phyloP scores from a whole-genome alignment of 2,329 filamentous ascomycete species.

The Colletotrichum navitas region DNA sequence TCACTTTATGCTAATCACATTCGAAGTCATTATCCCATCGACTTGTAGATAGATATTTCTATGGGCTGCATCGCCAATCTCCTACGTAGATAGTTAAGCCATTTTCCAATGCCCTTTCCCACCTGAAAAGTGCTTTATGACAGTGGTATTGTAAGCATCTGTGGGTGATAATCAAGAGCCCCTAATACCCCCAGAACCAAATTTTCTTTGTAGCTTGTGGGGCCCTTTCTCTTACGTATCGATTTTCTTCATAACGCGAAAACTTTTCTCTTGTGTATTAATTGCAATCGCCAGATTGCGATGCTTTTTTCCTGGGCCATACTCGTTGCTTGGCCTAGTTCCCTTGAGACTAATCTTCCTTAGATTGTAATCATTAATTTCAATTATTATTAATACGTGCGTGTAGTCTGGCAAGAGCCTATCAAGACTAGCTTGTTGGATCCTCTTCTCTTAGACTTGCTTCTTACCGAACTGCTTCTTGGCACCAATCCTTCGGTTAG shows the following conservation, averaged over 20 bases:
- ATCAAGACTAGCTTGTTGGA: neutral
- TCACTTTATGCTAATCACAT: too few species aligned
- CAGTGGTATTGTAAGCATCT: too few species aligned
- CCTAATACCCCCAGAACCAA: too few species aligned
- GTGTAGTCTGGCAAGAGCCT: neutral
- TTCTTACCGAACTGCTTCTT: neutral
- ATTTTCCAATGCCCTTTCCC: too few species aligned
- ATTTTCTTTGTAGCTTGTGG: too few species aligned
- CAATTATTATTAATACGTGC: neutral
- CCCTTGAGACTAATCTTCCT: neutral
- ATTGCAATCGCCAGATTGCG: neutral
- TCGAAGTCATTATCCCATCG: too few species aligned
- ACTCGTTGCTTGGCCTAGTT: neutral
- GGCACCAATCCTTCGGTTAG: constrained; percentile 2
- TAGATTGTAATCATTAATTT: neutral
- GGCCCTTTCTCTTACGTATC: neutral
- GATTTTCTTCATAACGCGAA: neutral
- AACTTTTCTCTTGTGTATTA: neutral
- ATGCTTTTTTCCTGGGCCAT: neutral
- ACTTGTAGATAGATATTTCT: too few species aligned
- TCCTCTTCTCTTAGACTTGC: neutral
- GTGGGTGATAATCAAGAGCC: too few species aligned
- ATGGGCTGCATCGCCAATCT: too few species aligned
- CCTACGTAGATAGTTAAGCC: too few species aligned
- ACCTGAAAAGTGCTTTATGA: too few species aligned